Evolutionary conservation across 495 filamentous ascomycete species (phyloP), one percentile per base, ranked within the genome.

Genomic region (Penicillium cinerascens): DNA sequence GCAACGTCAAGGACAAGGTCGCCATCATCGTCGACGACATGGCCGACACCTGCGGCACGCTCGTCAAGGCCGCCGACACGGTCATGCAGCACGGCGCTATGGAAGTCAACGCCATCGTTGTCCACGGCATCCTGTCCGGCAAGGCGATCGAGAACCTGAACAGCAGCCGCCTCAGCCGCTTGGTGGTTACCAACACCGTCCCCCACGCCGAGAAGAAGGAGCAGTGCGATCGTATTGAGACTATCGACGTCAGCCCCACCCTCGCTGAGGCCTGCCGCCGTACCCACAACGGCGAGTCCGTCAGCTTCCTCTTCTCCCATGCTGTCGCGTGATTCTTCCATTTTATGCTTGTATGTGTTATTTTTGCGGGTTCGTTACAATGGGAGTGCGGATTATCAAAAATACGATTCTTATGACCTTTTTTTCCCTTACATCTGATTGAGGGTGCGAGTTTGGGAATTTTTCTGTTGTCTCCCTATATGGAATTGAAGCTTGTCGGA

Each of bases 181-280:
- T 98, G 6, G 91, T 97, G 13, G 92, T 97, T 45, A 97, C 95
- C 26, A 98, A 98, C 72, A 98, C 92, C n/a, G 90, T 97, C 23
- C 92, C 92, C 36, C 83, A 95, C 50, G 88, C 88, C 62, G 97
- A 76, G 42, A 74, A 74, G 67, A 85, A 87, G 64, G 82, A 84
- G 66, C 56, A 61, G 25, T 97, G 93, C 65, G 77, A 81, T 54
- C 87, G 86, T 70, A 77, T 98, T 37, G 80, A 88, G 60, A 92
- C 91, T 23, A 96, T 98, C 63, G 92, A 98, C 72, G 88, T 98
- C 57, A 88, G 87, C 68, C 89, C 91, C 36, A 97, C 93, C 20
- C 78, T 88, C 56, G 79, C 83, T 55, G 83, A 86, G 70, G 76
- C 76, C 45, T 74, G 73, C 61, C 79, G 93, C 53, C 84, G 93